Base-by-base conservation (phyloP, 352 stramenopile genomes). In the Globisporangium middletonii region DNA sequence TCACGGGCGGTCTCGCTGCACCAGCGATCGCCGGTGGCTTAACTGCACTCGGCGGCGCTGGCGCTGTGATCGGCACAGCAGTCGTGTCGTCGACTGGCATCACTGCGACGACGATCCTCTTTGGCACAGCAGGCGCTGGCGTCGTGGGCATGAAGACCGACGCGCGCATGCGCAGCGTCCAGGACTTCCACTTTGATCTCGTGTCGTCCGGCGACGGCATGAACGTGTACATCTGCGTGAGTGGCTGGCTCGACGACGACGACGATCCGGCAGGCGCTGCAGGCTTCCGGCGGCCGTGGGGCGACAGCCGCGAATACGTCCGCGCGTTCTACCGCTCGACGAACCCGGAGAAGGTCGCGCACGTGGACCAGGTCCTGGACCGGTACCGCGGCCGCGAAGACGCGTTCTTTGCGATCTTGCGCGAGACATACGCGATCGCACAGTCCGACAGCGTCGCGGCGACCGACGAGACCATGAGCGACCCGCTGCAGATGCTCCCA, bases 181-280 rank as follows among this genome's bases (percentile, higher is more conserved):
- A 92, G 45, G 76, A 92, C 44, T 92, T 94, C 56, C 68, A 72
- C 43, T 94, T 94, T 54, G 83, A 94, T 58, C 68, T 94, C 23
- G 66, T 94, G 11, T 87, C 85, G 12, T 69, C 83, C 0, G 85
- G 85, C 41, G 80, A 92, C 43, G 79, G 85, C 26, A 92, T 94
- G 85, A 91, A 92, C 47, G 85, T 94, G 33, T 94, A 94, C 70
- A 88, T 94, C 59, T 94, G 85, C 58, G 61, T 94, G n/a, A 88
- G 81, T 6, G 85, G 85, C 0, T 94, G 85, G 85, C 63, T 94
- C 16, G 85, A 94, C 48, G 72, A 92, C 33, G 79, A 94, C 15
- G 79, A 94, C 15, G 80, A 92, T 18, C 75, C 79, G 3, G 64
- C 71, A 0, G 58, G 28, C 3, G 59, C 23, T 1, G 60, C 65